phyloP scores from a whole-genome alignment of 495 filamentous ascomycete genomes.

The Geopyxis carbonaria region DNA sequence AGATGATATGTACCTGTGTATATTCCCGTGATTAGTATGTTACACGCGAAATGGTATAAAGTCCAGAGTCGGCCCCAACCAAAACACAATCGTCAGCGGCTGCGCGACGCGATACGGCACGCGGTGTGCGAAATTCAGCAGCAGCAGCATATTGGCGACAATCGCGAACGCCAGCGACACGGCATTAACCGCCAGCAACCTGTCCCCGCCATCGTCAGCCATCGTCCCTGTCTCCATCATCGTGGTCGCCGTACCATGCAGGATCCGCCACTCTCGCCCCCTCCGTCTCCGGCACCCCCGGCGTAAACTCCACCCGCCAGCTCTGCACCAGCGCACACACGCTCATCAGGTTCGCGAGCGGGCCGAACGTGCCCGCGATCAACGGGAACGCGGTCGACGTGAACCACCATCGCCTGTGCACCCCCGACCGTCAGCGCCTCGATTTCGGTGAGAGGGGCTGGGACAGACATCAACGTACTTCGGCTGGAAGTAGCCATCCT shows the following conservation, averaged over 20 bases:
- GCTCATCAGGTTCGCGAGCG: conserved; percentile 65
- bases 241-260: conserved; percentile 35
- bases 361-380: conserved; percentile 67
- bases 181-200: conserved; percentile 55
- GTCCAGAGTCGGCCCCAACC: conserved; percentile 13
- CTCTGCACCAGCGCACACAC: conserved; percentile 55
- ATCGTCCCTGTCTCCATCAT: background rate
- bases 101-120: conserved; percentile 68
- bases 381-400: conserved; percentile 67
- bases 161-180: conserved; percentile 55
- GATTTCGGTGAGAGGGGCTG: background rate
- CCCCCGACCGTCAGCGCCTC: background rate
- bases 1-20: conserved; percentile 42
- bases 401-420: conserved; percentile 63
- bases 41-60: background rate
- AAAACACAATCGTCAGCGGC: conserved; percentile 49
- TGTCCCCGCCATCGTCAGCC: conserved; percentile 15
- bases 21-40: conserved; percentile 4
- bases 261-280: conserved; percentile 48
- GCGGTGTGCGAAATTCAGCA: conserved; percentile 69
- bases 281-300: conserved; percentile 31
- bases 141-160: conserved; percentile 50
- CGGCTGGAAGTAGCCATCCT: conserved; percentile 35
- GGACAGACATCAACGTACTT: conserved; percentile 28
- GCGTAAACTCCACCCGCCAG: conserved; percentile 50